phyloP scores from a whole-genome alignment of 768 basidiomycete species.

The Pleurotus tuoliensis region DNA sequence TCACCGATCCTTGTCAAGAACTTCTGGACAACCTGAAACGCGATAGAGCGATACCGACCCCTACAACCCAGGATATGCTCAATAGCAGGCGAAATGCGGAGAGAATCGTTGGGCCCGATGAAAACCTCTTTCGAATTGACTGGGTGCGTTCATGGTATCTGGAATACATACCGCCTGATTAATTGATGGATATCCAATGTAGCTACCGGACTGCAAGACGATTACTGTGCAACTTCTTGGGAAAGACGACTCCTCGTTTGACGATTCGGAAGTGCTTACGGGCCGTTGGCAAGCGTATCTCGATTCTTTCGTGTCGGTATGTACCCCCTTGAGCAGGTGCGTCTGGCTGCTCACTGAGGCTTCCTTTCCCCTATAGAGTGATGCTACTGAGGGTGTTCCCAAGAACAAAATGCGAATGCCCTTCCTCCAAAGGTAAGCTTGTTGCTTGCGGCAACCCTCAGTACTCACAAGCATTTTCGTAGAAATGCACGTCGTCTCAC shows the following conservation, averaged over 20 bases:
- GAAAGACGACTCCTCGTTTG: conserved; percentile 72
- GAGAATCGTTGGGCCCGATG: conserved; percentile 68
- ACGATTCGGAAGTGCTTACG: conserved; percentile 73
- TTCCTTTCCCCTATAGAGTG: conserved; percentile 35
- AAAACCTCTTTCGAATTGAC: conserved; percentile 76
- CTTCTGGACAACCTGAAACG: conserved; percentile 67
- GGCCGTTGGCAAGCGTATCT: conserved; percentile 80
- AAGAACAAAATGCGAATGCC: conserved; percentile 46
- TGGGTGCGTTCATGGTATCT: conserved; percentile 49
- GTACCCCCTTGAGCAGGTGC: conserved; percentile 11
- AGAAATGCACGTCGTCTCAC: conserved; percentile 38
- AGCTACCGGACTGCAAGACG: conserved; percentile 65
- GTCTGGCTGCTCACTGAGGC: background rate
- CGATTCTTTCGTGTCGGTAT: conserved; percentile 68
- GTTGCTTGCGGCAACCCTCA: background rate
- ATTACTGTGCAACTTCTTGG: conserved; percentile 75
- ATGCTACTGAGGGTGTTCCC: conserved; percentile 52
- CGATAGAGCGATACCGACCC: conserved; percentile 53
- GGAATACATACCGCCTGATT: background rate
- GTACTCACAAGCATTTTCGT: background rate
- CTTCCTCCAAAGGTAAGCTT: conserved; percentile 60
- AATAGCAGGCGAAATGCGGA: conserved; percentile 65
- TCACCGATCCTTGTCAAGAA: conserved; percentile 69
- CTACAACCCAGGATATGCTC: conserved; percentile 70
- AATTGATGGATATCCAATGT: background rate